These are phyloP conservation scores for Hippophae rhamnoides DNA, from an alignment of 306 rosid species.

Conservation along the genomic window DNA sequence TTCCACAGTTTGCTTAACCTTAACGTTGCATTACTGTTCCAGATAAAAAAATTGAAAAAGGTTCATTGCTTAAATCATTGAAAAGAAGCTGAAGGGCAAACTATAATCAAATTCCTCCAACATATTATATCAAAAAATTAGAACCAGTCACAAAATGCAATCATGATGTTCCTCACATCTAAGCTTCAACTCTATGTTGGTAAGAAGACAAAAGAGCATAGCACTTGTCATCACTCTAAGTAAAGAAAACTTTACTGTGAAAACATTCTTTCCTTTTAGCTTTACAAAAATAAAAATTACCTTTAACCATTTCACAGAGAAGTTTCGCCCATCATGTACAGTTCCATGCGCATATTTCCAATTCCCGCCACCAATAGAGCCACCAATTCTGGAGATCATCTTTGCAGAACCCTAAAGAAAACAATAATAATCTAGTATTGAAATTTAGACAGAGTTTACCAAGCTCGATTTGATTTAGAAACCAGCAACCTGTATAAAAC, in stretches of 20 bases:
- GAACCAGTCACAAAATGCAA: no score
- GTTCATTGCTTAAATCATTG: no score
- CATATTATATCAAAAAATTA: no score
- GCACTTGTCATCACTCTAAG: neutral
- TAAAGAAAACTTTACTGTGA: no score
- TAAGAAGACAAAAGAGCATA: neutral
- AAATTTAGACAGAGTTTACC: neutral
- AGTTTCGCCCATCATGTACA: conserved; percentile 95
- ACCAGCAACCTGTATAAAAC: no score
- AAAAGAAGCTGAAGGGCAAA: no score
- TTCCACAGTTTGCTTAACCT: no score
- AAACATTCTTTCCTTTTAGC: no score
- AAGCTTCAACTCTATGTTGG: neutral
- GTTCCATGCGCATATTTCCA: conserved; percentile 99
- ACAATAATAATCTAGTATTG: conserved; percentile 15
- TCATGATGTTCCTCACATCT: neutral
- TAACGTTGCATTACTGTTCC: no score
- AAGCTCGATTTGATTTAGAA: no score
- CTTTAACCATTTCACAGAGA: conserved; percentile 93
- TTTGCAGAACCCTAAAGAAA: conserved; percentile 88
- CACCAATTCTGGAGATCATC: conserved; percentile 99
- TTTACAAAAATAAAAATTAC: conserved; percentile 21
- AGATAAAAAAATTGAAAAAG: no score
- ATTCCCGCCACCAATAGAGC: conserved; percentile 85
- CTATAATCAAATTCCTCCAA: no score